Base-by-base conservation (phyloP, 345 rosid species). In the Melaleuca quinquenervia region DNA sequence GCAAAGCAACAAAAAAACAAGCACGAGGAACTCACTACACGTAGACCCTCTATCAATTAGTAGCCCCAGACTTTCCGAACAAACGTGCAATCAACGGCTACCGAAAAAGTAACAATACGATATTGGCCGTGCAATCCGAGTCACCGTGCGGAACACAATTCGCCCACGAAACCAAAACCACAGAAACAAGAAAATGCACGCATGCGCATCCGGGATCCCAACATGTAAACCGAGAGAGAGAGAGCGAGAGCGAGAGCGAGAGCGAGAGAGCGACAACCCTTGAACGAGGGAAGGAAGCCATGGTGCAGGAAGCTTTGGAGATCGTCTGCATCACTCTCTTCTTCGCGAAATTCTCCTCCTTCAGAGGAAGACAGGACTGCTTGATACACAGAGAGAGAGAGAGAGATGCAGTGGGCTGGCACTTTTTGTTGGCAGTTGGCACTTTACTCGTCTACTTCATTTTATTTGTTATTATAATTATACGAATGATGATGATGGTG, bases 211-310 rank as follows among this genome's bases (percentile, higher is more conserved):
- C 83, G 27, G 45, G 21, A 80, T 21, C 44, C 15, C 3, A 32
- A 1, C 49, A 10, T 5, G 21, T 36, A 7, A 2, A 78, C 27
- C 24, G 15, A 48, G 24, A 85, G 21, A 14, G 50, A 64, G 11
- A 6, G 32, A 84, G 22, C 86, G 44, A n/a, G 56, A 52, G 58
- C 85, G 76, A 56, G 54, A 78, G 16, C 21, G 27, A 84, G 84
- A 58, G 48, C 56, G 75, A n/a, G 52, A 70, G 32, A 53, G 8
- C 85, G 80, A 88, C 83, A 82, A 96, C 98, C 96, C 90, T 92
- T 36, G 96, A 90, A 87, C 96, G 90, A 84, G 95, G 91, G 87
- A 95, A 83, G 91, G 98, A 94, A 78, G 98, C 92, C 94, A 93
- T 93, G 80, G 93, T 88, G 86, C 91, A 94, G 74, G 99, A 96